Percentiles rank a stretch among this genome's conserved stretches.
These are phyloP conservation scores for Linum trigynum DNA, from an alignment of 345 rosid species.

Conservation along the genomic window DNA sequence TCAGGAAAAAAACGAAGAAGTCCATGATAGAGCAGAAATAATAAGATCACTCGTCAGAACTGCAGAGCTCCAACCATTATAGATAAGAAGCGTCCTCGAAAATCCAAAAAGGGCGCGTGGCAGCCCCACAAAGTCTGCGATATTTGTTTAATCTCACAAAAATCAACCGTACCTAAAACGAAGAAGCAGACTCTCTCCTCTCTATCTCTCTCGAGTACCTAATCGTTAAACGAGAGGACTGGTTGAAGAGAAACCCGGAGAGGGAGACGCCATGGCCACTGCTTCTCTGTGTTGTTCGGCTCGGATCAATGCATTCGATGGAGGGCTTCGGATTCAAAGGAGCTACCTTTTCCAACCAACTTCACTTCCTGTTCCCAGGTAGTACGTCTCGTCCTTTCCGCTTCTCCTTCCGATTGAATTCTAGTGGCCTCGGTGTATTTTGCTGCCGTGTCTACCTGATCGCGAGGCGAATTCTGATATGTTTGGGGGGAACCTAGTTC, in stretches of 20 bases:
- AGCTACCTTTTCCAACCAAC: constrained; percentile 26
- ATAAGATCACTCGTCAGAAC: not conserved
- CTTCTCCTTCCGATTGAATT: not conserved
- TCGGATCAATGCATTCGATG: constrained; percentile 49
- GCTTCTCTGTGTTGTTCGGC: constrained; percentile 51
- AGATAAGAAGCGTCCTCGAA: constrained; percentile 36
- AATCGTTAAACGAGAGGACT: constrained; percentile 5
- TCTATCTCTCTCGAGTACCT: constrained; percentile 12
- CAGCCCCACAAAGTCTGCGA: constrained; percentile 6
- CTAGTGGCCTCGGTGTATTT: constrained; percentile 4
- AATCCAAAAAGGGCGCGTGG: constrained; percentile 27
- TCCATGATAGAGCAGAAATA: not conserved
- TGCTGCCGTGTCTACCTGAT: not conserved
- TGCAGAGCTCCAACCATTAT: constrained; percentile 36
- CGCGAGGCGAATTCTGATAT: not conserved
- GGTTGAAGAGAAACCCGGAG: not conserved
- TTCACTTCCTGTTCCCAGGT: constrained; percentile 40
- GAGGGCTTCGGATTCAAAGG: constrained; percentile 34
- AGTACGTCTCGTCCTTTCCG: not conserved
- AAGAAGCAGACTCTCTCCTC: constrained; percentile 6
- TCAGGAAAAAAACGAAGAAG: not conserved
- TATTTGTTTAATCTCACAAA: not conserved
- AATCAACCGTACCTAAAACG: constrained; percentile 11
- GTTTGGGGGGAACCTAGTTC: constrained; percentile 9
- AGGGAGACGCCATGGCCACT: constrained; percentile 26